These are phyloP conservation scores for Babesia bigemina DNA, from an alignment of 169 alveolate species.

Conservation along the genomic window DNA sequence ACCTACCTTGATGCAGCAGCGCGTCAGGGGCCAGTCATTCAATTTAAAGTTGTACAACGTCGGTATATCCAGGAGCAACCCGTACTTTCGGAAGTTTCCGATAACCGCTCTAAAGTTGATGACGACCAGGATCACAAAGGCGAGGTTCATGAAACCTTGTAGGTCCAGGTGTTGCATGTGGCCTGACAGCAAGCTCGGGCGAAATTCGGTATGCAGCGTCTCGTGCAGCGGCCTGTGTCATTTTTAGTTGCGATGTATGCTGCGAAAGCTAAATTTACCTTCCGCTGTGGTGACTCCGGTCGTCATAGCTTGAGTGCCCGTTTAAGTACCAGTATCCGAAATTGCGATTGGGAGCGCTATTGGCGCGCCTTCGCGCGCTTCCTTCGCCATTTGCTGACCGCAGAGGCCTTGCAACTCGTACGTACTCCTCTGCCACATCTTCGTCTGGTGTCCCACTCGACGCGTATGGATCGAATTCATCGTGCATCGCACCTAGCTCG, in stretches of 20 bases:
- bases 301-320: slow-evolving; percentile 18
- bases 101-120: slow-evolving; percentile 85
- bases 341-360: slow-evolving; percentile 65
- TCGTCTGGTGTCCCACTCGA: neutral
- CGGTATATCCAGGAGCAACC: slow-evolving; percentile 75
- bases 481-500: neutral
- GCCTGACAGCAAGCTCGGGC: slow-evolving; percentile 77
- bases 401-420: neutral
- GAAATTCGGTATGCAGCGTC: slow-evolving; percentile 71
- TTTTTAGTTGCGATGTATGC: neutral
- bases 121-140: slow-evolving; percentile 80
- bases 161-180: slow-evolving; percentile 75
- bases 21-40: slow-evolving; percentile 63
- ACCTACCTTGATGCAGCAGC: slow-evolving; percentile 55
- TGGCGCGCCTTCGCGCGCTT: slow-evolving; percentile 36
- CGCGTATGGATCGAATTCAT: neutral
- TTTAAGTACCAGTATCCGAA: slow-evolving; percentile 29
- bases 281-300: slow-evolving; percentile 34
- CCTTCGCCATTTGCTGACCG: neutral
- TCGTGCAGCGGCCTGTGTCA: slow-evolving; percentile 79
- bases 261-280: slow-evolving; percentile 11
- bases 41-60: slow-evolving; percentile 63
- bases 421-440: neutral
- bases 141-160: slow-evolving; percentile 86
- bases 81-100: slow-evolving; percentile 86